phyloP scores from a whole-genome alignment of 495 filamentous ascomycete species.

The Penicillium paxilli region DNA sequence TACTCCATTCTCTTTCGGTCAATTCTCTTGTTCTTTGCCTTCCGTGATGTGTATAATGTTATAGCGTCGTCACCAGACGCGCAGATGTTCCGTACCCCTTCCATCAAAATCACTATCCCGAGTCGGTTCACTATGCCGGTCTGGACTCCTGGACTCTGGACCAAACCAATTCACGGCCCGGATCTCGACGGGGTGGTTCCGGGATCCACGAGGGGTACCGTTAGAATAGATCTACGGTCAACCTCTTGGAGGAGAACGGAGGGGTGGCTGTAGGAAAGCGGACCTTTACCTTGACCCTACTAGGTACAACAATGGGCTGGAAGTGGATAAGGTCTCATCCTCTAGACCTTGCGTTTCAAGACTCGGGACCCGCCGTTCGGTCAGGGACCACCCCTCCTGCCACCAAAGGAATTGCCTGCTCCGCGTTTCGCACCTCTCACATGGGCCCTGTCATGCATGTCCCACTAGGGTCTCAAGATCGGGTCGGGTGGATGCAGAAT shows the following conservation, averaged over 20 bases:
- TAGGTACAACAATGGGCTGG: background rate
- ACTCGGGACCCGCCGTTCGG: constrained; percentile 17
- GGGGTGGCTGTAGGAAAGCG: constrained; percentile 8
- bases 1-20: background rate
- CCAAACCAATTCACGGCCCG: background rate
- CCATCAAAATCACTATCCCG: background rate
- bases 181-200: constrained; percentile 2
- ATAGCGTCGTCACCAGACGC: background rate
- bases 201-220: constrained; percentile 5
- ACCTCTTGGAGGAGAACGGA: background rate
- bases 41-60: constrained; percentile 1
- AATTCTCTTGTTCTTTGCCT: background rate
- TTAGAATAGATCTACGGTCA: too few relatives aligned
- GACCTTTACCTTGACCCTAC: too few relatives aligned
- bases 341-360: constrained; percentile 10
- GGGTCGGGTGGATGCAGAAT: constrained; percentile 33
- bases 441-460: constrained; percentile 28
- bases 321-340: constrained; percentile 17
- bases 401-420: constrained; percentile 12
- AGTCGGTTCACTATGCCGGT: background rate
- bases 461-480: constrained; percentile 29
- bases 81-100: constrained; percentile 13
- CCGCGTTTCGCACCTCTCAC: constrained; percentile 27
- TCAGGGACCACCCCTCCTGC: constrained; percentile 10
- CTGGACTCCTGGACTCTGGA: too few relatives aligned